These are phyloP conservation scores for Picochlorum costavermella DNA, from an alignment of 139 green algal species.

Conservation along the genomic window DNA sequence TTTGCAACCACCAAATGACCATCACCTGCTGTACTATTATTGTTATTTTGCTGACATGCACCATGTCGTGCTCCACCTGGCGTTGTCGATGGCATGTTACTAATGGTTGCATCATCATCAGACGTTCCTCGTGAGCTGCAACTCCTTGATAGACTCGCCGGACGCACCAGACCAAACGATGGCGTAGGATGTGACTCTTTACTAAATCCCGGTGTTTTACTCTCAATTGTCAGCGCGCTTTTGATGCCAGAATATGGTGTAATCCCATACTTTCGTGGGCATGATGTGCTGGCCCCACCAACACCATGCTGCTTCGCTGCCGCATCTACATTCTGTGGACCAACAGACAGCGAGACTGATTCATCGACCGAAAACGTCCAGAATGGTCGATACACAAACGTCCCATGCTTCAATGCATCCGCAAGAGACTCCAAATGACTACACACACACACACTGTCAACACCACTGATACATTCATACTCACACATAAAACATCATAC, in stretches of 20 bases:
- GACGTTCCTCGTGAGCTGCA: not conserved
- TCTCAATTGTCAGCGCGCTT: too few relatives aligned
- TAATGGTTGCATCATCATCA: constrained; percentile 4
- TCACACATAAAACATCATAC: not conserved
- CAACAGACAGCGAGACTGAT: not conserved
- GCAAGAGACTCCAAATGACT: not conserved
- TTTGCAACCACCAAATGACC: too few relatives aligned
- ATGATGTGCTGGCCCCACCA: too few relatives aligned
- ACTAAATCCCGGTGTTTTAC: too few relatives aligned
- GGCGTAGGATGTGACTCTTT: not conserved
- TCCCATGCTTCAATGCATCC: not conserved
- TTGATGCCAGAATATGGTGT: too few relatives aligned
- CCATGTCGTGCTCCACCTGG: not conserved
- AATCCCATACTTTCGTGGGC: too few relatives aligned
- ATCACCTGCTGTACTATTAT: too few relatives aligned
- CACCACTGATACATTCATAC: not conserved
- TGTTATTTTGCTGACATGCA: not conserved
- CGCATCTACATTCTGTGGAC: too few relatives aligned
- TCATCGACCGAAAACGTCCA: not conserved
- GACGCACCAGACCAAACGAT: not conserved
- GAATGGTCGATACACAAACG: not conserved
- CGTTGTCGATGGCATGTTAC: not conserved
- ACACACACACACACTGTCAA: not conserved
- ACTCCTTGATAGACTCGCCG: not conserved
- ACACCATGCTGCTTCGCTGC: too few relatives aligned